A percentile compares a stretch with the other conserved stretches of the same genome.
Conservation (phyloP, 208 protist genomes). For the Trypanosoma brucei region DNA sequence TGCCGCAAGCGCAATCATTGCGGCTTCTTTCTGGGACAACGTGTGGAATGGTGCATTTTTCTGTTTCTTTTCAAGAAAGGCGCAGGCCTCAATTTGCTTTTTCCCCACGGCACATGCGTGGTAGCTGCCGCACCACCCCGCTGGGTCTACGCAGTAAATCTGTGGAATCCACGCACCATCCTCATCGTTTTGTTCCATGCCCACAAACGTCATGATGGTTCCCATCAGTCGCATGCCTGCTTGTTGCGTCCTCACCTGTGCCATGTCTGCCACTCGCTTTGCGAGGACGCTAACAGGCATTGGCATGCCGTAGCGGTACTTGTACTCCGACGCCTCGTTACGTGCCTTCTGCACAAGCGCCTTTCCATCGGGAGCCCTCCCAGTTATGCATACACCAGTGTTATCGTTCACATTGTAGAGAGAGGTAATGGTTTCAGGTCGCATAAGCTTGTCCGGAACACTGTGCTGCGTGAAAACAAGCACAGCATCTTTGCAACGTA, state of each 20-base stretch:
- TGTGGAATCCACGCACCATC: conserved; percentile 74
- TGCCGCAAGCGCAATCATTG: conserved; percentile 79
- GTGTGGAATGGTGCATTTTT: conserved; percentile 81
- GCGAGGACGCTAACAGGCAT: conserved; percentile 95
- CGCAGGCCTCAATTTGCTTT: conserved; percentile 95
- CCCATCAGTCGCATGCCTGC: conserved; percentile 94
- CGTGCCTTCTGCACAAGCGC: conserved; percentile 90
- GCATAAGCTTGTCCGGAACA: conserved; percentile 97
- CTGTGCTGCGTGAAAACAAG: conserved; percentile 97
- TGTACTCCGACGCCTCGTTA: conserved; percentile 95
- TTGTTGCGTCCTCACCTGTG: conserved; percentile 98
- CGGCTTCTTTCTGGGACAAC: conserved; percentile 67
- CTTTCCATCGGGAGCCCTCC: conserved; percentile 89
- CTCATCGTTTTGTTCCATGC: conserved; percentile 91
- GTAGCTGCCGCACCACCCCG: conserved; percentile 91
- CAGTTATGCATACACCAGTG: conserved; percentile 96
- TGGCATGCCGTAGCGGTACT: conserved; percentile 94
- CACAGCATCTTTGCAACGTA: conserved; percentile 92
- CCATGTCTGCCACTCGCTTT: conserved; percentile 94
- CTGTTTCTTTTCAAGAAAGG: conserved; percentile 96
- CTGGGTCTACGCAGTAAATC: conserved; percentile 94
- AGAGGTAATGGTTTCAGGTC: conserved; percentile 92
- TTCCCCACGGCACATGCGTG: conserved; percentile 88
- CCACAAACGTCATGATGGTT: conserved; percentile 90
- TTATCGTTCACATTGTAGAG: conserved; percentile 92